These are phyloP conservation scores for Aegilops longissima DNA, from an alignment of 176 grass and related monocot species.

Conservation along the genomic window DNA sequence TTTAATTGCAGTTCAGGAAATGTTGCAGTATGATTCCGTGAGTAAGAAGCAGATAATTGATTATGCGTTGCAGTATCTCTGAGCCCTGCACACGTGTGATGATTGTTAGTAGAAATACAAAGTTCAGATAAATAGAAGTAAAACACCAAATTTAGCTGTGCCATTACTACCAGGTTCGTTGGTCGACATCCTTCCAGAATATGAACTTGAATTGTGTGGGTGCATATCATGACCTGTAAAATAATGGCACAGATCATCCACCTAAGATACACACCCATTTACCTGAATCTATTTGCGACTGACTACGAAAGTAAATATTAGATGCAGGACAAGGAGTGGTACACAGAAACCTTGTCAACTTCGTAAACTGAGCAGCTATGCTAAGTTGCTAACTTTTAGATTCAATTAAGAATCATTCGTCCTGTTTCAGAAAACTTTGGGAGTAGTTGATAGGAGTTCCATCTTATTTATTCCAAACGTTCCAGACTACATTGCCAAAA, in stretches of 20 bases:
- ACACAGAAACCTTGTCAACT: not conserved
- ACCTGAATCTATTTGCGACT: not conserved
- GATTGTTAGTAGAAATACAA: conserved; percentile 8
- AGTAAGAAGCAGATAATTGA: conserved; percentile 1
- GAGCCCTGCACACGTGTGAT: not conserved
- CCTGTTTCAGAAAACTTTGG: not conserved
- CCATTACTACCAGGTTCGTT: not conserved
- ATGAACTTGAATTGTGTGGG: not conserved
- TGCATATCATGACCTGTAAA: not conserved
- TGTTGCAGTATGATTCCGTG: not conserved
- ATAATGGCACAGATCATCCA: not conserved
- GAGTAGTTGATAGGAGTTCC: not conserved
- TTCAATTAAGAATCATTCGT: not conserved
- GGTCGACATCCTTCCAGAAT: not conserved
- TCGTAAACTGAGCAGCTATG: not conserved
- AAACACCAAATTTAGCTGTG: not conserved
- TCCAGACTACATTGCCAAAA: not conserved
- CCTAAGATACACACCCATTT: not conserved
- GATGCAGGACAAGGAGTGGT: not conserved
- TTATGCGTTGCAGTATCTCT: not conserved
- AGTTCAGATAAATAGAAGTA: not conserved
- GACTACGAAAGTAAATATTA: not conserved
- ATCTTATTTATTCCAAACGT: not conserved
- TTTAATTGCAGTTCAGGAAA: not conserved
- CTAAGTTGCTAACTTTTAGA: not conserved